phyloP scores from a whole-genome alignment of 371 early-diverging fungal species.

The Mortierella sp. region DNA sequence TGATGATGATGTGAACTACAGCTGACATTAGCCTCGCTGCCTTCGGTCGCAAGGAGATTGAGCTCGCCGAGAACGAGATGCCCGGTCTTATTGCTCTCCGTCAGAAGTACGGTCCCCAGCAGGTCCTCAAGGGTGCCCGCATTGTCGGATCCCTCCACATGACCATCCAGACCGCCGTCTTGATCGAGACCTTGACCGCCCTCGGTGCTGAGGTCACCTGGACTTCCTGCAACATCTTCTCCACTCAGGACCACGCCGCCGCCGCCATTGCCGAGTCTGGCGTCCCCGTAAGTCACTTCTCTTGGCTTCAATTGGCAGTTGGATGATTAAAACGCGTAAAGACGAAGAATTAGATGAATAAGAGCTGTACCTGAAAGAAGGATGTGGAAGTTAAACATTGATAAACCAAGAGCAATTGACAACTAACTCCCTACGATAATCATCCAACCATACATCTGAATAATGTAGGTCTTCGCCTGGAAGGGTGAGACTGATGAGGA shows the following conservation, averaged over 20 bases:
- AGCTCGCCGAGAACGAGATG: constrained; percentile 98
- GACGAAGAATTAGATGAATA: background rate
- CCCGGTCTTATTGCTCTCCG: constrained; percentile 97
- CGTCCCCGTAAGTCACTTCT: constrained; percentile 65
- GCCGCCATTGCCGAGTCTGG: constrained; percentile 90
- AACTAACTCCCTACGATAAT: too few species aligned
- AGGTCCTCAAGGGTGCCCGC: constrained; percentile 97
- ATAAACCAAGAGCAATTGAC: too few species aligned
- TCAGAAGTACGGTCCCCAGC: constrained; percentile 90
- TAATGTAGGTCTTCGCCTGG: constrained; percentile 81
- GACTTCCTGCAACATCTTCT: constrained; percentile 99
- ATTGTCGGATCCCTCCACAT: constrained; percentile 98
- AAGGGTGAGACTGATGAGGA: constrained; percentile 97
- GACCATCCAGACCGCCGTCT: constrained; percentile 98
- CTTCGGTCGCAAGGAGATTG: constrained; percentile 96
- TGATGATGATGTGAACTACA: background rate
- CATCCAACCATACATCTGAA: too few species aligned
- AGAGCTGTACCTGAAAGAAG: too few species aligned
- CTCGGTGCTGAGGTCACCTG: constrained; percentile 99
- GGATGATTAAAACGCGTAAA: too few species aligned
- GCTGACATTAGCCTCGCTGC: constrained; percentile 96
- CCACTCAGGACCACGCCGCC: constrained; percentile 98
- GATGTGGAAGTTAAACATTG: too few species aligned
- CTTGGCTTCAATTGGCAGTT: background rate
- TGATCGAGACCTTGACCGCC: constrained; percentile 96